phyloP scores from a whole-genome alignment of 2,329 filamentous ascomycete species.

The Drechmeria coniospora region DNA sequence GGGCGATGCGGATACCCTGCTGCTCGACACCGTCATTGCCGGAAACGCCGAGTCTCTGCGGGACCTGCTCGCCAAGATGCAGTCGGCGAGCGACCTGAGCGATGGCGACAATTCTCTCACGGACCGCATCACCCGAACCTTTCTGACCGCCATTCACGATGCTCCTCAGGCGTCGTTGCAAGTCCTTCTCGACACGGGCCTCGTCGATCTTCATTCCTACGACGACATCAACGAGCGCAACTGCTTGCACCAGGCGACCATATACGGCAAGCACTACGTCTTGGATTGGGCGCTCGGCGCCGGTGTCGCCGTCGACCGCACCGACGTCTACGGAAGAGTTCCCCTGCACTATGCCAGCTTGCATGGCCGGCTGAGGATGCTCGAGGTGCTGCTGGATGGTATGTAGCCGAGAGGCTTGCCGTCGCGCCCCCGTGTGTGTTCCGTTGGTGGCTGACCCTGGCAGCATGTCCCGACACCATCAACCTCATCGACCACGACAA shows the following conservation, averaged over 20 bases:
- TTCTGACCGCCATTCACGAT: conserved; percentile 78
- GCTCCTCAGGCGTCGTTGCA: conserved; percentile 63
- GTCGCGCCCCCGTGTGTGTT: background rate
- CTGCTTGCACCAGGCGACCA: conserved; percentile 90
- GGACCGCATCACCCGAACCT: conserved; percentile 77
- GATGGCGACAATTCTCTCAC: conserved; percentile 41
- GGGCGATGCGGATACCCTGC: conserved; percentile 73
- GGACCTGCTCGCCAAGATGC: conserved; percentile 67
- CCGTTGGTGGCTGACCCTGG: conserved; percentile 3
- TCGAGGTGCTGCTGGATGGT: conserved; percentile 56
- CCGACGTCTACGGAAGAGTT: conserved; percentile 87
- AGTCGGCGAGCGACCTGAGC: conserved; percentile 34
- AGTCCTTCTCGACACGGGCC: conserved; percentile 60
- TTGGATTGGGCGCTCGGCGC: conserved; percentile 59
- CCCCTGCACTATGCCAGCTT: conserved; percentile 94
- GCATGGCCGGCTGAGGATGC: conserved; percentile 77
- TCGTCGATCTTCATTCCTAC: conserved; percentile 83
- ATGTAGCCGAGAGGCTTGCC: too few relatives aligned
- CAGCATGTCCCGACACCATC: conserved; percentile 60
- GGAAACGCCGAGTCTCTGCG: conserved; percentile 65
- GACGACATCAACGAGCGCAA: conserved; percentile 98
- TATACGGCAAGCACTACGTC: conserved; percentile 73
- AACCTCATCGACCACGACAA: conserved; percentile 90
- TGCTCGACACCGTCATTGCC: conserved; percentile 72
- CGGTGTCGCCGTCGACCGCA: conserved; percentile 61